Base-by-base conservation (phyloP, 257 asterid species). In the Eucommia ulmoides region DNA sequence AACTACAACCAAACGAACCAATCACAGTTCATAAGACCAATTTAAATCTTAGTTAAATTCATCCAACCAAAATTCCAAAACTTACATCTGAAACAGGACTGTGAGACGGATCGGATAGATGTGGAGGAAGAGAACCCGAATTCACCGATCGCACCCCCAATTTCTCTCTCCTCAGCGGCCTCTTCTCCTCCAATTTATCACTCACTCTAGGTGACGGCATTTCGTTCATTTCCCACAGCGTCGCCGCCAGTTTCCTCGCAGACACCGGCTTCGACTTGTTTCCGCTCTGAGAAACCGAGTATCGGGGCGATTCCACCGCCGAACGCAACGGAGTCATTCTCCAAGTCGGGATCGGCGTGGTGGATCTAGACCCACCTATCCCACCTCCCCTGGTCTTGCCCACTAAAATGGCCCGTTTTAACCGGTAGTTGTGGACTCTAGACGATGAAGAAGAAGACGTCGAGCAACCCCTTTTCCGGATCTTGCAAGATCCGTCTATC, bases 391-490 rank as follows among this genome's bases (percentile, higher is more conserved):
- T 29, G 12, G 8, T 5, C 6, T 12, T 12, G 12, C 38, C 38
- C 6, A 29, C 38, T 12, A 29, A 29, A 5, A 29, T 29, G 38
- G 38, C 12, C 38, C 38, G 38, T 29, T 29, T 29, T 6, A 29
- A 12, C 12, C 38, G 38, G 38, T 29, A 29, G 12, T 29, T 6
- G 38, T 29, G 38, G 12, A 29, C 38, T 12, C 38, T 29, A 29
- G 38, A 29, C 38, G 38, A 29, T 12, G 38, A 29, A 29, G 38
- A 29, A 29, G 38, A 29, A 29, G 38, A 29, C 38, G 38, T 5
- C 38, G 38, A 29, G 38, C 38, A 29, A 29, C 38, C 38, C 38
- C 38, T 29, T 29, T 29, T 29, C 38, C 38, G 38, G 38, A 29
- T 29, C 38, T 29, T 29, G 12, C 38, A 29, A 29, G 38, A 29